phyloP scores from a whole-genome alignment of 768 basidiomycete genomes.

The Galerina marginata region DNA sequence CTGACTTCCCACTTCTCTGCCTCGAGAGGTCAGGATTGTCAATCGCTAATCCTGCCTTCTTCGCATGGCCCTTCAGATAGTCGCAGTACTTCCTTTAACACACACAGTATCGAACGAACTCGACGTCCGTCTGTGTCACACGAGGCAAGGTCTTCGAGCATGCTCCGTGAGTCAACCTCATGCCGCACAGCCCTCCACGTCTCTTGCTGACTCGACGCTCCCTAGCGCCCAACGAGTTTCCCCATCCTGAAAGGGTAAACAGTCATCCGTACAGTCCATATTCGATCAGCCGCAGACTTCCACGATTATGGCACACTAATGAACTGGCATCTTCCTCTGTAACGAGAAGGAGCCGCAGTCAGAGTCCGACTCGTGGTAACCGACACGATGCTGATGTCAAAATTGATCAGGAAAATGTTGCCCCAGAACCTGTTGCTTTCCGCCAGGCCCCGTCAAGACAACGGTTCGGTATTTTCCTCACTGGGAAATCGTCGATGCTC shows the following conservation, averaged over 20 bases:
- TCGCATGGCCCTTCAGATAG: conserved; percentile 6
- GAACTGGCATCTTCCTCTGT: conserved; percentile 5
- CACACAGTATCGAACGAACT: neutral
- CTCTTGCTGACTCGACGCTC: conserved; percentile 18
- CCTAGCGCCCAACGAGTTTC: conserved; percentile 20
- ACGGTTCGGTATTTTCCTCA: conserved; percentile 47
- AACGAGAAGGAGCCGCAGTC: conserved; percentile 10
- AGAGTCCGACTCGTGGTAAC: conserved; percentile 1
- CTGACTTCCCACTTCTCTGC: conserved; percentile 36
- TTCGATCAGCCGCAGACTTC: neutral
- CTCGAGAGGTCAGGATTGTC: neutral
- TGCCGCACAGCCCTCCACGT: conserved; percentile 15
- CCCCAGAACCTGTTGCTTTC: conserved; percentile 20
- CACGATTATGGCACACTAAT: conserved; percentile 16
- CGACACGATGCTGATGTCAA: conserved; percentile 17
- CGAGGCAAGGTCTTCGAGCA: conserved; percentile 11
- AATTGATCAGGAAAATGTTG: conserved; percentile 38
- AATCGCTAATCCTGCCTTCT: neutral
- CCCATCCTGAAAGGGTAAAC: neutral
- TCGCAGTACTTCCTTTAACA: neutral
- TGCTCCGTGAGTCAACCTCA: conserved; percentile 23
- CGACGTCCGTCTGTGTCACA: neutral
- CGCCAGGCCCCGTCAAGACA: conserved; percentile 33
- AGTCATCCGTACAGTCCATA: neutral
- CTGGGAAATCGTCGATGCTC: conserved; percentile 36